Evolutionary conservation across 73 alveolate genomes (phyloP).

Genomic region (Tetrahymena borealis): DNA sequence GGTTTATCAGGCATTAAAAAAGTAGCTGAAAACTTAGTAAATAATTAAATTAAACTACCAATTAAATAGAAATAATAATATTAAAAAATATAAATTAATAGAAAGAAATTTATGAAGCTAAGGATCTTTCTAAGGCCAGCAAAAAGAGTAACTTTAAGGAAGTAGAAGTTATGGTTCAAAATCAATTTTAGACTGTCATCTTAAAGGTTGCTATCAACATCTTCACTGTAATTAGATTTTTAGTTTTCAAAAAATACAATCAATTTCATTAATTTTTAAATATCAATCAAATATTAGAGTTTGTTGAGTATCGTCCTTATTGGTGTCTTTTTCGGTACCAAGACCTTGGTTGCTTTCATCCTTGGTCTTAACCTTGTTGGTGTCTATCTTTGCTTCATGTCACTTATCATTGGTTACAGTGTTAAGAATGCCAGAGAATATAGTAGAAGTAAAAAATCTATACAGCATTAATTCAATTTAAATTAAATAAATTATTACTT

Average conservation of each 20-base stretch:
- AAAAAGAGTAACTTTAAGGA: neutral
- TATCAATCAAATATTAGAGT: neutral
- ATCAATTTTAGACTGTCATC: neutral
- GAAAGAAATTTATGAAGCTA: neutral
- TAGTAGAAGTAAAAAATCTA: neutral
- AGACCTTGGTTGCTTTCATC: neutral
- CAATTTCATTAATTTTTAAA: neutral
- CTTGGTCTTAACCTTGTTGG: neutral
- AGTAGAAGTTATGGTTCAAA: neutral
- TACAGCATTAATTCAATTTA: neutral
- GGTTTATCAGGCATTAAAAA: neutral
- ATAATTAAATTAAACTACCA: neutral
- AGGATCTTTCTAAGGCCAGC: neutral
- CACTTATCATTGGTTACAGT: neutral
- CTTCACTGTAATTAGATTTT: neutral
- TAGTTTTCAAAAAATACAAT: too few relatives aligned
- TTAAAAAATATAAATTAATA: neutral
- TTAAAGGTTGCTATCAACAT: neutral
- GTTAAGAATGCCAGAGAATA: neutral
- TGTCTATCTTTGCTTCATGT: neutral
- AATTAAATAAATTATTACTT: neutral
- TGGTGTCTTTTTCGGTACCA: neutral
- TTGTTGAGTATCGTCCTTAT: neutral
- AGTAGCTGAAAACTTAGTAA: neutral
- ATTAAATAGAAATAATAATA: neutral